These are phyloP conservation scores for Phialophora verrucosa DNA, from an alignment of 2,329 filamentous ascomycete species.

Conservation along the genomic window DNA sequence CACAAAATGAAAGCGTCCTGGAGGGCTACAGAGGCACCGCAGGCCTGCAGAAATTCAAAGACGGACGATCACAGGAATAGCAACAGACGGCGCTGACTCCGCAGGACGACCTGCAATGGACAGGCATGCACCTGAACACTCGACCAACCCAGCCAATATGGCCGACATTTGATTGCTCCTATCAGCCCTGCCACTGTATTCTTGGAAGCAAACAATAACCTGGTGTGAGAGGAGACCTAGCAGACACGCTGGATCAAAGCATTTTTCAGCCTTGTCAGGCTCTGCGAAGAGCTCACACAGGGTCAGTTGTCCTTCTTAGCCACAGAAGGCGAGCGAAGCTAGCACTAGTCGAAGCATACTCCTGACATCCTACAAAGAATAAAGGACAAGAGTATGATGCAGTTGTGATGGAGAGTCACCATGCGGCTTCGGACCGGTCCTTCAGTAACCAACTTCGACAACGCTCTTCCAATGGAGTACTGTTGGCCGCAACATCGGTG, in stretches of 20 bases:
- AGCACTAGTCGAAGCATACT: not conserved
- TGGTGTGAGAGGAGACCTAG: not conserved
- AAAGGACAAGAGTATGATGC: not conserved
- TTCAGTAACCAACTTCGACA: not conserved
- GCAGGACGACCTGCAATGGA: not conserved
- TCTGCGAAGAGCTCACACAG: not conserved
- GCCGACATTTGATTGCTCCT: not conserved
- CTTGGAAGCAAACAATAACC: not conserved
- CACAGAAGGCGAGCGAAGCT: not conserved
- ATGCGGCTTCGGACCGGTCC: not conserved
- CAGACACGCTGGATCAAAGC: not conserved
- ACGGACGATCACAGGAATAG: constrained; percentile 23
- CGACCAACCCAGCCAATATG: not conserved
- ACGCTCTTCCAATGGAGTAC: not conserved
- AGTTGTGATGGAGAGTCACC: not conserved
- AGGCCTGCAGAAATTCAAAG: constrained; percentile 37
- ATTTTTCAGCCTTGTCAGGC: not conserved
- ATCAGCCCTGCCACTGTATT: not conserved
- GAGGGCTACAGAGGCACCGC: constrained; percentile 35
- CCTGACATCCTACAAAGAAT: not conserved
- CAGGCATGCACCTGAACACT: not conserved
- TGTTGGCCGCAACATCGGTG: not conserved
- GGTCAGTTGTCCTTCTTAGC: not conserved
- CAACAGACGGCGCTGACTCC: not conserved
- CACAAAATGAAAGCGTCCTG: constrained; percentile 40